Evolutionary conservation across 768 basidiomycete genomes (phyloP).

Genomic region (Suillus ampliporus): DNA sequence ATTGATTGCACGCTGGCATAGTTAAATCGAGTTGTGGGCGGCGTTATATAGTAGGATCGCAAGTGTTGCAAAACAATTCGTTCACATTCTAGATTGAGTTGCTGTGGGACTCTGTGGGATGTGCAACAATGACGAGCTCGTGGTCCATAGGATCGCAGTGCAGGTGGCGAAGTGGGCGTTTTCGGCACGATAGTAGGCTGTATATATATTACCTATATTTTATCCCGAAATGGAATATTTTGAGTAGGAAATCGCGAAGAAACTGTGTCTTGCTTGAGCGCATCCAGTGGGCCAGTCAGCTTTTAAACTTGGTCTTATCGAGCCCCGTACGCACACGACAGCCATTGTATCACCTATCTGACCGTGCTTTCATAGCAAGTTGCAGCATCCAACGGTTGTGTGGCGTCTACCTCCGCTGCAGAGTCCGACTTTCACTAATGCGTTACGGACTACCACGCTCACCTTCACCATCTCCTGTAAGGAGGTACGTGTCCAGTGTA

Average conservation of each 20-base stretch:
- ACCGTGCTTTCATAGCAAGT: not conserved
- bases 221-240: not conserved
- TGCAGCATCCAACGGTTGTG: not conserved
- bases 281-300: not conserved
- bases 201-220: too few species aligned
- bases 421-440: slow-evolving; percentile 39
- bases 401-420: not conserved
- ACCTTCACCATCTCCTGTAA: slow-evolving; percentile 52
- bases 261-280: not conserved
- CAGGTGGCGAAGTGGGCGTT: too few species aligned
- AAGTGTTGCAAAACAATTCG: too few species aligned
- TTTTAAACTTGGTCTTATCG: not conserved
- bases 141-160: too few species aligned
- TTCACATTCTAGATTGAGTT: too few species aligned
- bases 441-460: slow-evolving; percentile 61
- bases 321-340: not conserved
- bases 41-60: too few species aligned
- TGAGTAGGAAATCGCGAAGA: not conserved
- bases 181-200: too few species aligned
- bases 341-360: not conserved
- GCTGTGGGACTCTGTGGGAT: too few species aligned
- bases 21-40: too few species aligned
- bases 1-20: too few species aligned
- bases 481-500: slow-evolving; percentile 36
- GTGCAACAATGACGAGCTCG: too few species aligned